Evolutionary conservation across 2,329 filamentous ascomycete genomes (phyloP), one percentile per base, ranked within the genome.

Genomic region (Fusarium sp.): DNA sequence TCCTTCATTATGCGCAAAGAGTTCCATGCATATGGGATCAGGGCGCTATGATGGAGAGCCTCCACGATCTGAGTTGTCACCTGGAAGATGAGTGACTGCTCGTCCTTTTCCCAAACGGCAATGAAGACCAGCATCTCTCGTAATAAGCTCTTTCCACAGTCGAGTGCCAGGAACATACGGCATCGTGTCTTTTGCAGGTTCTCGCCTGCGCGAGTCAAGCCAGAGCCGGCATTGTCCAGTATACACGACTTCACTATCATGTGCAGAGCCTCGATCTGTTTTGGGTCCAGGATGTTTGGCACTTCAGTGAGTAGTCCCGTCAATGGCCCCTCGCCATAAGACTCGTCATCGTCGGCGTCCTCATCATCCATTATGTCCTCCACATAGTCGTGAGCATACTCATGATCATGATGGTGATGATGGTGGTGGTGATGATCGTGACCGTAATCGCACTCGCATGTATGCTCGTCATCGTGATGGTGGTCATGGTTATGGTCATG

Each of bases 191-290:
- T 93, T 79, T 98, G 94, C 81, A 97, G 90, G 76, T 95, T 97
- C 76, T 93, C 92, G 19, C 90, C 91, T 14, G 86, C 86, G 12
- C 84, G 80, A 45, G 90, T 91, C 10, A 89, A 81, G 0, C 90
- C 89, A 69, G 91, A 91, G 63, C 92, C 92, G 62, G 88, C 85
- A n/a, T 89, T 90, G 74, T 97, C 93, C 23, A 97, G 89, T 55
- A 98, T 97, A 67, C 94, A 97, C 16, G 93, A 94, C 83, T 98
- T 97, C 74, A 98, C 91, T 63, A 98, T 97, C 94, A 98, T 97
- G 58, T 97, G 95, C 55, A 98, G 83, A 8, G 96, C 94, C 79
- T 98, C 95, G 56, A 98, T 98, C 80, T 98, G 95, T 58, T 94
- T 94, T 0, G 95, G 95, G 44, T 97, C 94, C 30, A 98, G 85